Conservation (phyloP, 805 yeast genomes). For the Yarrowia sp. region DNA sequence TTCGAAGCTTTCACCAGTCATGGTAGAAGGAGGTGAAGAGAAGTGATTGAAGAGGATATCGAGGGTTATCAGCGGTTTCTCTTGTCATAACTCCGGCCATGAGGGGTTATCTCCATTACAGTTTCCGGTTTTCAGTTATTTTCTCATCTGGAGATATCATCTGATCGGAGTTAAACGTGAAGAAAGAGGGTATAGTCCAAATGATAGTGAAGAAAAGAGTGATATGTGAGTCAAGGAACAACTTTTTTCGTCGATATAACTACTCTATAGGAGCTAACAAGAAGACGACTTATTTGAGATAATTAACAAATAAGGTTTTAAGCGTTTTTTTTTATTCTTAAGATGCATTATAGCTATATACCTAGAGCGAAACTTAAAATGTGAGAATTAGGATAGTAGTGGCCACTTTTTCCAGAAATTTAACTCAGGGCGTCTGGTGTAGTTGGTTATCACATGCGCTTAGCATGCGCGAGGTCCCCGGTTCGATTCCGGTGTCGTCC, state of each 20-base stretch:
- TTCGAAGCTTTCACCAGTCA: slow-evolving; percentile 2
- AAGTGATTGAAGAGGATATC: too few relatives aligned
- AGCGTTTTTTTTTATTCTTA: too few relatives aligned
- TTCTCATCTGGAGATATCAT: slow-evolving; percentile 2
- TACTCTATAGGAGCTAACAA: neutral
- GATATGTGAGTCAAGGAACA: too few relatives aligned
- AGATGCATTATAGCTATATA: too few relatives aligned
- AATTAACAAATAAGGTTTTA: neutral
- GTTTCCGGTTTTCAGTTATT: slow-evolving; percentile 4
- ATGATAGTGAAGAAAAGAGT: too few relatives aligned
- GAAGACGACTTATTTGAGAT: neutral
- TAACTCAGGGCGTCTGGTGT: slow-evolving; percentile 30
- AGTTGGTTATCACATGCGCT: slow-evolving; percentile 36
- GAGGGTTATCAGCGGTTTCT: too few relatives aligned
- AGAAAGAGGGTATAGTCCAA: neutral
- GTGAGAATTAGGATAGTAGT: neutral
- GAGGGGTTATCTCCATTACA: slow-evolving; percentile 27
- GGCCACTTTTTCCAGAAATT: neutral
- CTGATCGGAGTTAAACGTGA: neutral
- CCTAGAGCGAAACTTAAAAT: neutral
- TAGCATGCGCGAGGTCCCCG: slow-evolving; percentile 37
- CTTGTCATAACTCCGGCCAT: neutral
- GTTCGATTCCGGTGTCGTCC: slow-evolving; percentile 37
- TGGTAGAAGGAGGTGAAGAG: neutral
- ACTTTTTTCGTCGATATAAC: too few relatives aligned